Conservation (phyloP, 495 filamentous ascomycete genomes). For the Chlorociboria aeruginascens region DNA sequence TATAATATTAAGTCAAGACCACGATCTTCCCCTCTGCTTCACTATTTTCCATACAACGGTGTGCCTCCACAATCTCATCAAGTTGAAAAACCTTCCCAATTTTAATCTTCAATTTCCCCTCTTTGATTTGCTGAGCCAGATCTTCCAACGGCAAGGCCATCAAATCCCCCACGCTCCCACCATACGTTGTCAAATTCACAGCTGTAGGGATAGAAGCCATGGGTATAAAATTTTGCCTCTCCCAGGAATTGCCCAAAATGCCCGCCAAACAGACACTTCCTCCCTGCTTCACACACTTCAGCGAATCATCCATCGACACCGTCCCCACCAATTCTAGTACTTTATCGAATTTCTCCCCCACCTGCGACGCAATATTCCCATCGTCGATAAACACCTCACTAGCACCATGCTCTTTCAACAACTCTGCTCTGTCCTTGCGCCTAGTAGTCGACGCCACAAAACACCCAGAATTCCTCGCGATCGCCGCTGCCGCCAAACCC, state of each 20-base stretch:
- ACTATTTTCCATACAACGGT: constrained; percentile 27
- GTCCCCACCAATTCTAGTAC: constrained; percentile 24
- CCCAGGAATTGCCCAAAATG: constrained; percentile 39
- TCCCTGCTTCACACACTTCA: constrained; percentile 25
- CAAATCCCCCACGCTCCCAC: constrained; percentile 31
- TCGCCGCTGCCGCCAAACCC: constrained; percentile 34
- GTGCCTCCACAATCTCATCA: constrained; percentile 30
- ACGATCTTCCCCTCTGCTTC: constrained; percentile 30
- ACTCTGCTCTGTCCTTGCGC: constrained; percentile 21
- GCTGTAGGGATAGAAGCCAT: constrained; percentile 33
- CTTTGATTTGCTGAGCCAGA: constrained; percentile 27
- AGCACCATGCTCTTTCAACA: constrained; percentile 28
- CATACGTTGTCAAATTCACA: constrained; percentile 33
- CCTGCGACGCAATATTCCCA: constrained; percentile 17
- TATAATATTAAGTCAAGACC: constrained; percentile 6
- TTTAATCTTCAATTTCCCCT: constrained; percentile 27
- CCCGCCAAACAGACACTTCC: constrained; percentile 39
- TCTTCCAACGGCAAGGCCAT: constrained; percentile 34
- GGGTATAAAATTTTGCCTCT: constrained; percentile 30
- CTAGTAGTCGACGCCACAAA: constrained; percentile 31
- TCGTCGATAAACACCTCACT: constrained; percentile 24
- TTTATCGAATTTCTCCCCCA: constrained; percentile 31
- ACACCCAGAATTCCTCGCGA: constrained; percentile 31
- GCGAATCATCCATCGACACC: constrained; percentile 28
- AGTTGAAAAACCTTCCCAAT: constrained; percentile 27